phyloP scores from a whole-genome alignment of 345 rosid species.

The Populus deltoides region DNA sequence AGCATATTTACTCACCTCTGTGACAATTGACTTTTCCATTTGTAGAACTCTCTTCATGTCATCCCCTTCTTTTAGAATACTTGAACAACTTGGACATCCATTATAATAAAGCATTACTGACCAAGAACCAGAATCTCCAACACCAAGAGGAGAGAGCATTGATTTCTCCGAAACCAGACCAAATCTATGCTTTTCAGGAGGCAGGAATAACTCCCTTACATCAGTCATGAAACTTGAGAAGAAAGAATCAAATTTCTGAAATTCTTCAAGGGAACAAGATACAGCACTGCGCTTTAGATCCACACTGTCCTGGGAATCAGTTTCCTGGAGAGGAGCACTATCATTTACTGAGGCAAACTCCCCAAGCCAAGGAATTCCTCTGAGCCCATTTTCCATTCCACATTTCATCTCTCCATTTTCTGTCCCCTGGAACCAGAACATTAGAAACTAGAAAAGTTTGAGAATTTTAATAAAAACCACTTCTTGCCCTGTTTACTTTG shows the following conservation, averaged over 20 bases:
- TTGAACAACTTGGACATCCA: conserved; percentile 77
- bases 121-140: conserved; percentile 61
- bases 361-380: conserved; percentile 63
- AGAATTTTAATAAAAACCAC: too few relatives aligned
- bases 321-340: conserved; percentile 18
- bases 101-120: conserved; percentile 50
- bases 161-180: conserved; percentile 66
- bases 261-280: conserved; percentile 60
- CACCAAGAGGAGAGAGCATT: conserved; percentile 51
- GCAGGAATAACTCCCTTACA: conserved; percentile 64
- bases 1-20: conserved; percentile 46
- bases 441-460: conserved; percentile 8
- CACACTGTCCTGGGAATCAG: conserved; percentile 33
- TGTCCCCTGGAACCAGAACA: conserved; percentile 37
- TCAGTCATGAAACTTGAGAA: conserved; percentile 50
- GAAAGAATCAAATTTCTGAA: conserved; percentile 62
- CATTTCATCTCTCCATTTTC: conserved; percentile 52
- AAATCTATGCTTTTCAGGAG: conserved; percentile 65
- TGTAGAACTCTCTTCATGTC: conserved; percentile 48
- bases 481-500: too few relatives aligned
- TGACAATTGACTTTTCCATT: conserved; percentile 47
- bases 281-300: conserved; percentile 25
- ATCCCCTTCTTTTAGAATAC: conserved; percentile 52
- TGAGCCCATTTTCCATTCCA: conserved; percentile 42
- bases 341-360: conserved; percentile 48